A percentile compares a stretch with the other conserved stretches of the same genome.
These are phyloP conservation scores for Papiliotrema flavescens DNA, from an alignment of 1,284 basidiomycete genomes.

Conservation along the genomic window DNA sequence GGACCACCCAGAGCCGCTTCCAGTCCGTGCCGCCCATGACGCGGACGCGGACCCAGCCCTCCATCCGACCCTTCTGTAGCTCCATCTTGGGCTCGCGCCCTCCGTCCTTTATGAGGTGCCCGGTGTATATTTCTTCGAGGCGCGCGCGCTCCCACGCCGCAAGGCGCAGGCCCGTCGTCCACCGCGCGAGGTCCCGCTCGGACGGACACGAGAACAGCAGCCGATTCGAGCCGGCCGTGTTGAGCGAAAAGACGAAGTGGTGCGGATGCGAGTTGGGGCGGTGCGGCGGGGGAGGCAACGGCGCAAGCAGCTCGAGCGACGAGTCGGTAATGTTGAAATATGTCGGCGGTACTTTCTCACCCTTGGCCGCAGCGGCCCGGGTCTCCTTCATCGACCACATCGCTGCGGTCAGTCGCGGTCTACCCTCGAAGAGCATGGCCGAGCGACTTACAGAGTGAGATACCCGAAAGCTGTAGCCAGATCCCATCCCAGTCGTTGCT, in stretches of 20 bases:
- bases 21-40: conserved; percentile 94
- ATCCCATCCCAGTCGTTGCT: conserved; percentile 87
- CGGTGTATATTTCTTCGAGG: conserved; percentile 95
- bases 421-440: neutral
- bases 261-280: conserved; percentile 52
- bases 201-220: conserved; percentile 81
- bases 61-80: conserved; percentile 66
- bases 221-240: conserved; percentile 89
- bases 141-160: conserved; percentile 93
- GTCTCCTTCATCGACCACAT: conserved; percentile 52
- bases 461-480: conserved; percentile 90
- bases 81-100: conserved; percentile 65
- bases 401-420: conserved; percentile 17
- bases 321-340: conserved; percentile 47
- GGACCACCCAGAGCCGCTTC: conserved; percentile 82
- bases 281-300: conserved; percentile 53
- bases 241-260: conserved; percentile 81
- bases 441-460: conserved; percentile 65
- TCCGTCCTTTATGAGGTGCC: conserved; percentile 74
- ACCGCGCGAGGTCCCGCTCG: conserved; percentile 68
- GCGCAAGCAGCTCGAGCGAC: conserved; percentile 54
- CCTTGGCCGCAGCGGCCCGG: conserved; percentile 43
- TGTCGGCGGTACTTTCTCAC: conserved; percentile 46
- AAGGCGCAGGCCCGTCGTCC: conserved; percentile 87
- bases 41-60: conserved; percentile 89